phyloP scores from a whole-genome alignment of 345 rosid species.

The Hibiscus tridactylites region DNA sequence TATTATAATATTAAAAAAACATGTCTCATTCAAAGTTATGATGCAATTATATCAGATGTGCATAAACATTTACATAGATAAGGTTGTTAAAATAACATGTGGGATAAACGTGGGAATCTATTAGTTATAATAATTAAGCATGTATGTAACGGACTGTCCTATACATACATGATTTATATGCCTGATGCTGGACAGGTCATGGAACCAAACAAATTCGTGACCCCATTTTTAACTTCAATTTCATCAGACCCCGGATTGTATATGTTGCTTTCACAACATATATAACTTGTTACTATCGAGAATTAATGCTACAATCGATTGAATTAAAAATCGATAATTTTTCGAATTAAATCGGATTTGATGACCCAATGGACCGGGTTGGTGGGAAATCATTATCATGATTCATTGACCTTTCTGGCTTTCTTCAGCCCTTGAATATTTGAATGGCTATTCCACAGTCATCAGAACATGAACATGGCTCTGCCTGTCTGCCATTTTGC shows the following conservation, averaged over 20 bases:
- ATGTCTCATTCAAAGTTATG: background rate
- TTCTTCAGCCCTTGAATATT: too few species aligned
- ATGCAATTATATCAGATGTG: background rate
- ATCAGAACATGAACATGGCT: too few species aligned
- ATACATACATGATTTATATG: background rate
- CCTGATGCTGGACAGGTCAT: background rate
- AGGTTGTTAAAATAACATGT: background rate
- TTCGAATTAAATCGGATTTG: too few species aligned
- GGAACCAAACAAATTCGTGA: background rate
- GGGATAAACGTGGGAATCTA: background rate
- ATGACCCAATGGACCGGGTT: too few species aligned
- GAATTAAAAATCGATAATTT: too few species aligned
- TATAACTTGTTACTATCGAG: background rate
- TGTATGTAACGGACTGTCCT: background rate
- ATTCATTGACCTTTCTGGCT: too few species aligned
- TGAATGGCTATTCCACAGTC: too few species aligned
- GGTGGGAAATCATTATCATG: too few species aligned
- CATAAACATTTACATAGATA: background rate
- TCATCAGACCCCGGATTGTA: background rate
- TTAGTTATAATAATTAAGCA: background rate
- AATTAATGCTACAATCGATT: too few species aligned
- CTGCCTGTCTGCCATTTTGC: too few species aligned
- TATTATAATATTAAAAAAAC: too few species aligned
- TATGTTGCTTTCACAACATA: background rate
- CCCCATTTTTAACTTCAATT: background rate